A percentile compares a stretch with the other conserved stretches of the same genome.
Evolutionary conservation across 2,329 filamentous ascomycete genomes (phyloP).

Genomic region (Pseudogymnoascus sp.): DNA sequence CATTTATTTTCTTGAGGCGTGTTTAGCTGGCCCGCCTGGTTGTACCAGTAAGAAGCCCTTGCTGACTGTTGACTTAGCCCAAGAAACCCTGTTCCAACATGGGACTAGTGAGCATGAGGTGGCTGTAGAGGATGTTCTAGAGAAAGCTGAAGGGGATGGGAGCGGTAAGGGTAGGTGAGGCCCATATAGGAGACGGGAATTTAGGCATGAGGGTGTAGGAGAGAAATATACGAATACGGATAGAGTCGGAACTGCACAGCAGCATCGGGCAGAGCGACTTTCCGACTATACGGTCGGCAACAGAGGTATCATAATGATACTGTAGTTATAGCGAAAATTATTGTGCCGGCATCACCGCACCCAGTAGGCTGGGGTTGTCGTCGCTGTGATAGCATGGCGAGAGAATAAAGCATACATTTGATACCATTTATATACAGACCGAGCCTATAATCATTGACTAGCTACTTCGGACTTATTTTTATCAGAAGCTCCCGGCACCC

Average conservation of each 20-base stretch:
- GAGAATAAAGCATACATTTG: not conserved
- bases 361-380: not conserved
- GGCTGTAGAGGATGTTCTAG: not conserved
- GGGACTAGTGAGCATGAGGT: conserved; percentile 38
- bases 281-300: not conserved
- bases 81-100: conserved; percentile 53
- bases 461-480: too few relatives aligned
- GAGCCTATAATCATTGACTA: too few relatives aligned
- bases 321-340: not conserved
- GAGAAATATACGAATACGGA: not conserved
- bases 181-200: not conserved
- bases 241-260: not conserved
- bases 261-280: not conserved
- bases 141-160: conserved; percentile 11
- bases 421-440: not conserved
- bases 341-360: not conserved
- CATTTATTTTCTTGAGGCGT: not conserved
- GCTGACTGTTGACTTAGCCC: conserved; percentile 38
- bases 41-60: not conserved
- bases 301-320: not conserved
- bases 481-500: too few relatives aligned
- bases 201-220: not conserved
- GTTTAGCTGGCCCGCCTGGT: not conserved
- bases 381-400: not conserved
- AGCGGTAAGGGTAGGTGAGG: not conserved